Conservation (phyloP, 2,329 filamentous ascomycete genomes). For the Orbilia javanica region DNA sequence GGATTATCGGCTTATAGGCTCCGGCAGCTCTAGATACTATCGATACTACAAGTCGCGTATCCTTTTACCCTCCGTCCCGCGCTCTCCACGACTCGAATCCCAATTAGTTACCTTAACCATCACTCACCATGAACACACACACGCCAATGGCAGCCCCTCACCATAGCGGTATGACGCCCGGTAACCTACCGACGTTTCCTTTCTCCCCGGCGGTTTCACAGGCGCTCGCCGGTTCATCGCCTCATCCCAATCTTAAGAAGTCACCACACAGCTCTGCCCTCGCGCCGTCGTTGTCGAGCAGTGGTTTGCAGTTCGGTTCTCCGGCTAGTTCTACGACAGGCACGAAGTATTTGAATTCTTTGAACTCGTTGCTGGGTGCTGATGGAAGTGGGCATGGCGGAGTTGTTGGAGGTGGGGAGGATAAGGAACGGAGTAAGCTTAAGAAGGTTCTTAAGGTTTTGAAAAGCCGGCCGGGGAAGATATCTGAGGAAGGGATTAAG, state of each 20-base stretch:
- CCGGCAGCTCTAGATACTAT: neutral
- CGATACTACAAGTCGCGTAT: neutral
- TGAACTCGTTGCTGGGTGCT: conserved; percentile 32
- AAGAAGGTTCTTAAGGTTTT: conserved; percentile 60
- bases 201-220: conserved; percentile 56
- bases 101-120: too few species aligned
- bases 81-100: neutral
- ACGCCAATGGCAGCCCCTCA: conserved; percentile 48
- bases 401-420: conserved; percentile 26
- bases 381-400: conserved; percentile 17
- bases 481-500: conserved; percentile 81
- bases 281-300: conserved; percentile 51
- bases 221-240: conserved; percentile 52
- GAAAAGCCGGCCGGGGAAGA: conserved; percentile 59
- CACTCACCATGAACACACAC: conserved; percentile 43
- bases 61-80: neutral
- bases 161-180: conserved; percentile 46
- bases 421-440: conserved; percentile 50
- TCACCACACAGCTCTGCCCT: conserved; percentile 54
- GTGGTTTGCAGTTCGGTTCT: conserved; percentile 52
- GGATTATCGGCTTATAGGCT: neutral
- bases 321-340: conserved; percentile 51
- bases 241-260: conserved; percentile 53
- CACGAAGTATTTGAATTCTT: conserved; percentile 47
- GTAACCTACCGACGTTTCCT: conserved; percentile 45